A percentile compares a stretch with the other conserved stretches of the same genome.
These are phyloP conservation scores for Solanum ossicruentum DNA, from an alignment of 257 asterid species.

Conservation along the genomic window DNA sequence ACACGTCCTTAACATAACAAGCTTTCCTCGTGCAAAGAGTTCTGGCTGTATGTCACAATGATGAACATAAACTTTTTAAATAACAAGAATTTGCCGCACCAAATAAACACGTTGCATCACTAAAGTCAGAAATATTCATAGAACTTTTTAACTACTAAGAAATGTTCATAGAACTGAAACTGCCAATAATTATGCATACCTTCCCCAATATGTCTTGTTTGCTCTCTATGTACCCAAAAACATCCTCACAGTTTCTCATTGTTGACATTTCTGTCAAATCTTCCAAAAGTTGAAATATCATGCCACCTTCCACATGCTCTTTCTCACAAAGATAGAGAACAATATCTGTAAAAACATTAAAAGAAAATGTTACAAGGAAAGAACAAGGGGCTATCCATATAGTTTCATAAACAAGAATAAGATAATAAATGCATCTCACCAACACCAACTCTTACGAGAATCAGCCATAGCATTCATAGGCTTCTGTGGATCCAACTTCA, in stretches of 20 bases:
- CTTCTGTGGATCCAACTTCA: neutral
- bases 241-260: slow-evolving; percentile 91
- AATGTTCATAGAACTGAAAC: neutral
- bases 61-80: neutral
- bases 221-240: slow-evolving; percentile 87
- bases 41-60: slow-evolving; percentile 61
- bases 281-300: slow-evolving; percentile 95
- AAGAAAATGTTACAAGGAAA: slow-evolving; percentile 11
- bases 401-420: neutral
- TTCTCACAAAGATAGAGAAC: slow-evolving; percentile 92
- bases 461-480: neutral
- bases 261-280: slow-evolving; percentile 99
- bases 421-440: neutral
- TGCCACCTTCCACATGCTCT: slow-evolving; percentile 94
- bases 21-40: slow-evolving; percentile 96
- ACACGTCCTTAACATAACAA: slow-evolving; percentile 97
- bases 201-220: slow-evolving; percentile 95
- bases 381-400: neutral
- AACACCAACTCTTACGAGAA: neutral
- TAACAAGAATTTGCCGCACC: neutral
- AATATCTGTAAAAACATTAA: slow-evolving; percentile 44
- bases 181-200: slow-evolving; percentile 18
- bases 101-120: neutral
- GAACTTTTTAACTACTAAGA: neutral
- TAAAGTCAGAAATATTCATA: neutral